Percentiles rank a stretch among this genome's conserved stretches.
These are phyloP conservation scores for Boechera retrofracta DNA, from an alignment of 345 rosid species.

Conservation along the genomic window DNA sequence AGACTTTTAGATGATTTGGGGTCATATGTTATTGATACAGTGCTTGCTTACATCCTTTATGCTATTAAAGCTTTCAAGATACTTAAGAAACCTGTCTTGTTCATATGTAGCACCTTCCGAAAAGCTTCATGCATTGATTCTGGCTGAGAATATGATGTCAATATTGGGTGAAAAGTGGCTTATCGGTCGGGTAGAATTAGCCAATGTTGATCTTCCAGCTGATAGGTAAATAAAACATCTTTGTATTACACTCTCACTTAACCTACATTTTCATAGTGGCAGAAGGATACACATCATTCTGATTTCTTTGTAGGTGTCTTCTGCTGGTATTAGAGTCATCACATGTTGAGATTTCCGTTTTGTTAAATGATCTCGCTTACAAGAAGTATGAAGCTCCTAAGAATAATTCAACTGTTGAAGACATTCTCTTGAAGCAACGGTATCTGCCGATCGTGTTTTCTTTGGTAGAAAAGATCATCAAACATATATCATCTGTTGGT, in stretches of 20 bases:
- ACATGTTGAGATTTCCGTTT: slow-evolving; percentile 84
- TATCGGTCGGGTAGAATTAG: slow-evolving; percentile 56
- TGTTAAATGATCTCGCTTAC: slow-evolving; percentile 85
- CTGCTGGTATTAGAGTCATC: slow-evolving; percentile 85
- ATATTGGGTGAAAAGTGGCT: slow-evolving; percentile 80
- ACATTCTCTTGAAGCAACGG: slow-evolving; percentile 60
- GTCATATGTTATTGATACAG: slow-evolving; percentile 11
- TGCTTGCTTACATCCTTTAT: slow-evolving; percentile 22
- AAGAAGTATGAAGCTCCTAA: slow-evolving; percentile 80
- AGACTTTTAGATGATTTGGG: neutral
- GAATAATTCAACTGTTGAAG: slow-evolving; percentile 56
- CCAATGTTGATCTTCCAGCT: slow-evolving; percentile 60
- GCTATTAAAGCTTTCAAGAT: slow-evolving; percentile 35
- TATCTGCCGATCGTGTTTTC: slow-evolving; percentile 71
- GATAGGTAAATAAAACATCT: slow-evolving; percentile 57
- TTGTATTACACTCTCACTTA: neutral
- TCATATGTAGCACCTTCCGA: slow-evolving; percentile 75
- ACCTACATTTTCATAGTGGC: neutral
- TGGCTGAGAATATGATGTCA: slow-evolving; percentile 74
- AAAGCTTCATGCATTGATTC: slow-evolving; percentile 76
- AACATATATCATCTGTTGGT: slow-evolving; percentile 54
- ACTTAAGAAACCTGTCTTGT: slow-evolving; percentile 33
- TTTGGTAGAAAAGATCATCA: slow-evolving; percentile 83
- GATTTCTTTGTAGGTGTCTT: slow-evolving; percentile 65
- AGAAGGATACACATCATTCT: neutral